phyloP scores from a whole-genome alignment of 129 eudicot species.

The Flaveria sonorensis region DNA sequence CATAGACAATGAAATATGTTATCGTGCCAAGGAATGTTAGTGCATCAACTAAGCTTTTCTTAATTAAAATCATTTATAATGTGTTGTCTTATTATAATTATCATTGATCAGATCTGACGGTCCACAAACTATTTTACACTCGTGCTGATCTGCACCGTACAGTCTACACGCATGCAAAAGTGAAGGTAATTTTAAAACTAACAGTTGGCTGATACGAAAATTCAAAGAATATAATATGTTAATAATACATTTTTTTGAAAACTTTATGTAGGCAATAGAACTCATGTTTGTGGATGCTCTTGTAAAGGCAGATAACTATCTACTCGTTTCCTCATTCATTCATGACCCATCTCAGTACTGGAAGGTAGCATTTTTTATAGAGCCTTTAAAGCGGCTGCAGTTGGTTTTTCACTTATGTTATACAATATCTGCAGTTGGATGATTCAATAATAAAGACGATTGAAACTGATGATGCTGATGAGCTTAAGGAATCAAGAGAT shows the following conservation, averaged over 20 bases:
- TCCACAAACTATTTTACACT: slow-evolving; percentile 74
- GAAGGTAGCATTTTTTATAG: slow-evolving; percentile 57
- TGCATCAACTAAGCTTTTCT: slow-evolving; percentile 15
- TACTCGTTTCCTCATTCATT: slow-evolving; percentile 47
- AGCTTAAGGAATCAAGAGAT: slow-evolving; percentile 82
- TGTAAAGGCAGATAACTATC: slow-evolving; percentile 61
- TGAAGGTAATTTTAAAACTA: slow-evolving; percentile 56
- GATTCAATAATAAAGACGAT: slow-evolving; percentile 77
- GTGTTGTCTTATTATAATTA: slow-evolving; percentile 3
- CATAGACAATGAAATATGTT: slow-evolving; percentile 84
- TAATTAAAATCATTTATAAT: background rate
- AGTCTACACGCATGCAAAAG: slow-evolving; percentile 90
- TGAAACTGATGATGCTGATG: slow-evolving; percentile 55
- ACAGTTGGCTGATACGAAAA: background rate
- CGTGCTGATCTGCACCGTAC: slow-evolving; percentile 95
- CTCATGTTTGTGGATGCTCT: slow-evolving; percentile 92
- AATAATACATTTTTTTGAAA: slow-evolving; percentile 5
- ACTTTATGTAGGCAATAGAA: slow-evolving; percentile 67
- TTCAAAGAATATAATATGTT: background rate
- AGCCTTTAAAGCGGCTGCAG: slow-evolving; percentile 6
- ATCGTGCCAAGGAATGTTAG: slow-evolving; percentile 94
- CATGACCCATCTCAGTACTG: slow-evolving; percentile 80
- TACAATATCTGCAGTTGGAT: slow-evolving; percentile 61
- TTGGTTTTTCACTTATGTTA: background rate
- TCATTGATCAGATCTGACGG: slow-evolving; percentile 65